These are phyloP conservation scores for Pichia phayaonensis DNA, from an alignment of 805 yeast genomes.

Conservation along the genomic window DNA sequence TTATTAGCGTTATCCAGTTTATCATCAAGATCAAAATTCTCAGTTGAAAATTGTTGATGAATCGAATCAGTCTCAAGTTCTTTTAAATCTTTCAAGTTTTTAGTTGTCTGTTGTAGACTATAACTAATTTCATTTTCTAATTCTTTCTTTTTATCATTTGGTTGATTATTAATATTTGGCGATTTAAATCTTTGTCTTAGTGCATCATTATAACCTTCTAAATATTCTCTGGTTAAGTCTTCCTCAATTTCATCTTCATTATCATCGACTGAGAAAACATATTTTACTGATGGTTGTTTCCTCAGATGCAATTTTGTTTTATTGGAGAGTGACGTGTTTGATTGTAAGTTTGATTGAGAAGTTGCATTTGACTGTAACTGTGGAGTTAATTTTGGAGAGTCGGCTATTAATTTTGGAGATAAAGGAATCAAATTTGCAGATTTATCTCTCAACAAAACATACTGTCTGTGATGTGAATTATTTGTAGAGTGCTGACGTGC, in stretches of 20 bases:
- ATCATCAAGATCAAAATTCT: not conserved
- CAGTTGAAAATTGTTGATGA: slow-evolving; percentile 10
- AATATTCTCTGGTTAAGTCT: slow-evolving; percentile 49
- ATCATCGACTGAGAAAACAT: slow-evolving; percentile 73
- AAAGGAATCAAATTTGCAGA: not conserved
- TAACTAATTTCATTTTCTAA: slow-evolving; percentile 24
- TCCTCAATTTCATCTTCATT: slow-evolving; percentile 65
- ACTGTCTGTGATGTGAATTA: slow-evolving; percentile 27
- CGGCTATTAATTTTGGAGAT: slow-evolving; percentile 8
- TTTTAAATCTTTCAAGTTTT: slow-evolving; percentile 19
- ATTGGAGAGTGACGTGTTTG: not conserved
- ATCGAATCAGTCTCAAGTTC: slow-evolving; percentile 25
- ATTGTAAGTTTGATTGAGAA: slow-evolving; percentile 1
- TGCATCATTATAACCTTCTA: slow-evolving; percentile 72
- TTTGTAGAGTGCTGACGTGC: slow-evolving; percentile 16
- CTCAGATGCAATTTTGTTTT: slow-evolving; percentile 20
- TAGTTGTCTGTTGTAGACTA: slow-evolving; percentile 18
- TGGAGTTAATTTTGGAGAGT: slow-evolving; percentile 7
- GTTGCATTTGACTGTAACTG: slow-evolving; percentile 12
- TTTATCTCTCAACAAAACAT: slow-evolving; percentile 25
- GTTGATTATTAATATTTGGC: not conserved
- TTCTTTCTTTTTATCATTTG: slow-evolving; percentile 14
- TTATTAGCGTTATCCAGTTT: not conserved
- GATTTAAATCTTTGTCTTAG: slow-evolving; percentile 36
- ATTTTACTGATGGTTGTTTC: slow-evolving; percentile 26